These are phyloP conservation scores for Colletotrichum lupini DNA, from an alignment of 2,329 filamentous ascomycete genomes.

Conservation along the genomic window DNA sequence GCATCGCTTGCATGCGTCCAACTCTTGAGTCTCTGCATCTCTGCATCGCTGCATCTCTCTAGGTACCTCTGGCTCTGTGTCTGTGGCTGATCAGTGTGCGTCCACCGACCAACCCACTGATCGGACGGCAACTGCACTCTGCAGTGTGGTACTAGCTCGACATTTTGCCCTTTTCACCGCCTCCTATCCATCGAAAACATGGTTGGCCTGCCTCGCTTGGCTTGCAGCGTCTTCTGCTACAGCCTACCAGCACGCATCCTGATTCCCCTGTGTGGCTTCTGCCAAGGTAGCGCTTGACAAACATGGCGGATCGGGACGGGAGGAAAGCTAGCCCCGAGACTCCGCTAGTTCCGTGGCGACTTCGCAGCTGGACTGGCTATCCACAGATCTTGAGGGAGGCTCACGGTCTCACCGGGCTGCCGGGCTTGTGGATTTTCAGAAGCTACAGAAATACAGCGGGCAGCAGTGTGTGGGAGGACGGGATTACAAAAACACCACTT, in stretches of 20 bases:
- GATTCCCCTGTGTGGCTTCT: too few relatives aligned
- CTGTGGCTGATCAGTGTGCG: constrained; percentile 11
- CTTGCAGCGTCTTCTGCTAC: not conserved
- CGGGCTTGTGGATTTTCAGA: not conserved
- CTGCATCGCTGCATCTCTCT: not conserved
- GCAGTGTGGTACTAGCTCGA: not conserved
- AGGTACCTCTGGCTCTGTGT: not conserved
- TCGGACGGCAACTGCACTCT: not conserved
- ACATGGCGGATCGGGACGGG: not conserved
- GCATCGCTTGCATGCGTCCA: constrained; percentile 14
- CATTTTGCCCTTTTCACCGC: not conserved
- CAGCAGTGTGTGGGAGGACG: not conserved
- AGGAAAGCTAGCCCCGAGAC: constrained; percentile 2
- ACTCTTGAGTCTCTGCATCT: not conserved
- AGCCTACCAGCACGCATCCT: not conserved
- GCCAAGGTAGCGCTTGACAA: not conserved
- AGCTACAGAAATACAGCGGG: not conserved
- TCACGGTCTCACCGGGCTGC: constrained; percentile 1
- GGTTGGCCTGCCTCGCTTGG: not conserved
- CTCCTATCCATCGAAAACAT: not conserved
- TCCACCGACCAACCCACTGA: constrained; percentile 1
- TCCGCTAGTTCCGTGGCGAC: constrained; percentile 23
- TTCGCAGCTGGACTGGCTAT: not conserved
- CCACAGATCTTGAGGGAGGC: constrained; percentile 2
- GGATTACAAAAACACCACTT: not conserved